Conservation (phyloP, 2,329 filamentous ascomycete genomes). For the Aaosphaeria arxii region DNA sequence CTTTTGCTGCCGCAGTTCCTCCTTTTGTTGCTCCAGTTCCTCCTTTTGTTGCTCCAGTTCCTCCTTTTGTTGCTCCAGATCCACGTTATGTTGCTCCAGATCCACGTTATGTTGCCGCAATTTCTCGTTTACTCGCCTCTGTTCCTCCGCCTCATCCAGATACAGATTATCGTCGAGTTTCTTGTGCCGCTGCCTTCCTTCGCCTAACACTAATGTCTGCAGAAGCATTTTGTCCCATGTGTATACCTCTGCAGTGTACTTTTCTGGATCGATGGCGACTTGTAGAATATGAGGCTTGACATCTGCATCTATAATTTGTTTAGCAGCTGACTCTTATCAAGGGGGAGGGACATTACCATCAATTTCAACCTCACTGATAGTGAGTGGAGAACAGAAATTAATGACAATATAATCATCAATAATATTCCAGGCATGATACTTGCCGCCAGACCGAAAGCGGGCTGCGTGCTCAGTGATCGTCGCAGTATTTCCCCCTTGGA, state of each 20-base stretch:
- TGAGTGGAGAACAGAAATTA: constrained; percentile 10
- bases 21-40: not conserved
- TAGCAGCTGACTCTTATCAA: not conserved
- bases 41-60: not conserved
- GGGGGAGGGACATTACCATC: constrained; percentile 1
- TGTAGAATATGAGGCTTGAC: constrained; percentile 6
- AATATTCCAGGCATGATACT: constrained; percentile 7
- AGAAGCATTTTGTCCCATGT: constrained; percentile 6
- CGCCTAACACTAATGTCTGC: constrained; percentile 5
- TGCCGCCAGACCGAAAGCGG: constrained; percentile 7
- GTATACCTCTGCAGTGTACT: constrained; percentile 7
- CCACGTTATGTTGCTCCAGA: not conserved
- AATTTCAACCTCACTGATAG: constrained; percentile 4
- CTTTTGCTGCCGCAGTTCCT: no score
- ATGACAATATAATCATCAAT: constrained; percentile 13
- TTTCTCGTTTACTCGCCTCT: not conserved
- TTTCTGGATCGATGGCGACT: constrained; percentile 7
- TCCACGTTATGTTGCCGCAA: not conserved
- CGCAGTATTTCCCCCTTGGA: constrained; percentile 7
- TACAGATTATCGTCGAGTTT: not conserved
- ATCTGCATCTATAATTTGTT: constrained; percentile 2
- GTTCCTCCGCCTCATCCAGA: not conserved
- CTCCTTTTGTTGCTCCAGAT: not conserved
- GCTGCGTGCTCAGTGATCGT: constrained; percentile 5
- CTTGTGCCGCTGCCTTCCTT: constrained; percentile 3